Percentiles rank a stretch among this genome's conserved stretches.
Evolutionary conservation across 306 rosid species (phyloP).

Genomic region (Spatholobus suberectus): DNA sequence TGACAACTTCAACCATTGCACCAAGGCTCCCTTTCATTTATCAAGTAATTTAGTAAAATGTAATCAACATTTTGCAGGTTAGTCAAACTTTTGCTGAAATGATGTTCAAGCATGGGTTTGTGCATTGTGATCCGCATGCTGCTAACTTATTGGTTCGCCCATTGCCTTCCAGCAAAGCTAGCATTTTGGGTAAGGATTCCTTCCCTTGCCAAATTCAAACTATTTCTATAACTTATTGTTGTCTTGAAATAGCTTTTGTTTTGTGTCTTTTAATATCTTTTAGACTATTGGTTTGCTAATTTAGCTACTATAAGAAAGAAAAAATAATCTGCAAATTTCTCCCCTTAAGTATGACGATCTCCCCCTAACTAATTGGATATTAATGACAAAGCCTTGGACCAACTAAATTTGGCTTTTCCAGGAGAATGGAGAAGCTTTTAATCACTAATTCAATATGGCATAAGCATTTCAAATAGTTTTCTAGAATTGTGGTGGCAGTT

Average conservation of each 20-base stretch:
- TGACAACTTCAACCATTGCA: not conserved
- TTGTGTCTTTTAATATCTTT: not conserved
- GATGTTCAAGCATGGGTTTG: constrained; percentile 99
- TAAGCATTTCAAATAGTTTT: not conserved
- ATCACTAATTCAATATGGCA: not conserved
- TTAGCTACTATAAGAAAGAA: not conserved
- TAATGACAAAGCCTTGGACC: constrained; percentile 2
- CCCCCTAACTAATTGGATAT: constrained; percentile 1
- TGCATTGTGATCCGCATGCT: constrained; percentile 97
- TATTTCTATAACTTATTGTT: not conserved
- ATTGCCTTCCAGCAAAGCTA: constrained; percentile 66
- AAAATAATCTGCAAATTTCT: not conserved
- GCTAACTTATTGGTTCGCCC: constrained; percentile 95
- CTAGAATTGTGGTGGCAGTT: not conserved
- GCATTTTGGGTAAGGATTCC: constrained; percentile 68
- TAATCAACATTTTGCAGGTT: constrained; percentile 60
- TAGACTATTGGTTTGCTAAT: constrained; percentile 20
- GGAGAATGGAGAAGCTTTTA: not conserved
- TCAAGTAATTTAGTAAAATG: constrained; percentile 32
- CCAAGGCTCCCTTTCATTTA: not conserved
- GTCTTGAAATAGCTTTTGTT: constrained; percentile 5
- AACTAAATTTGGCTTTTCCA: constrained; percentile 3
- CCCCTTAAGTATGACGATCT: not conserved
- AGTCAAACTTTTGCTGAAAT: constrained; percentile 97
- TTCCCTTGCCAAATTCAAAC: constrained; percentile 21